Base-by-base conservation (phyloP, 208 protist species). In the Trypanosoma melophagium region DNA sequence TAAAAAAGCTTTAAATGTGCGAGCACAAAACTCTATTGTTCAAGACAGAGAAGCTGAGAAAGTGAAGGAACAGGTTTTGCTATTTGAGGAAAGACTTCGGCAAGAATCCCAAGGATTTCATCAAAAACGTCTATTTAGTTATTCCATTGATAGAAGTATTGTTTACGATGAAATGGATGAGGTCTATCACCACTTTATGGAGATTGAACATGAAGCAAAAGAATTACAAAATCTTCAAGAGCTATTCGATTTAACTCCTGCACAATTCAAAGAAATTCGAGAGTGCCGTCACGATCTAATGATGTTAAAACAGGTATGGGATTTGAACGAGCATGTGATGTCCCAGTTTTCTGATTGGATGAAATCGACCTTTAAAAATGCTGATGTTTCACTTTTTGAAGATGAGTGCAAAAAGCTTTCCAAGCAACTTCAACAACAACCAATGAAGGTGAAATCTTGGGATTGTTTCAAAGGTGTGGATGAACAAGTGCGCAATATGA, bases 321-420 rank as follows among this genome's bases (percentile, higher is more conserved):
- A 98, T 80, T 65, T 98, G 7, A 90, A 93, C 63, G 87, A 92
- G 52, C 95, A 97, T 71, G 90, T 97, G 52, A 92, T 94, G 63
- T 93, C 90, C 9, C 86, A 97, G 80, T 98, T 98, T 60, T 77
- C 66, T 59, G 88, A 97, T 68, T 98, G 95, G 93, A 97, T 97
- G 90, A 88, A 83, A 35, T 93, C 93, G 16, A 97, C 93, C 13
- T 98, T 98, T 84, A 97, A 96, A 71, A 82, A 92, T 60, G 93
- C 94, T n/a, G 91, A 97, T 55, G 89, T 96, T 31, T 69, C 88
- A 22, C 78, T 93, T 67, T 96, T 97, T 68, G 89, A 97, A 70
- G 95, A 98, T 59, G 95, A 98, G 71, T 84, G 86, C 60, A 98
- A 98, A 79, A 97, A 97, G 74, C 80, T 98, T 45, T 85, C 91